Base-by-base conservation (phyloP, 257 asterid genomes). In the Thymus quinquecostatus region DNA sequence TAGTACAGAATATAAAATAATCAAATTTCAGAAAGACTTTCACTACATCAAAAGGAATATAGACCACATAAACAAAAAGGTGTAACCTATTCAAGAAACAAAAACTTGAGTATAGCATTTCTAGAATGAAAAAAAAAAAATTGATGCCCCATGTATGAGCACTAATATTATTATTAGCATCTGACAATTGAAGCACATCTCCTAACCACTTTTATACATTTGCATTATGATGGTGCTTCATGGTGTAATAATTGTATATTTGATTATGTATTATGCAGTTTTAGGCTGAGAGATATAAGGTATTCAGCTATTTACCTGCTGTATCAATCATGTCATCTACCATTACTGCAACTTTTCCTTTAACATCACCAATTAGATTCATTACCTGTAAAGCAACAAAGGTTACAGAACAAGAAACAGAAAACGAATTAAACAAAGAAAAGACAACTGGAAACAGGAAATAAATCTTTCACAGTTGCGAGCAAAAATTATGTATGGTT, bases 271-370 rank as follows among this genome's bases (percentile, higher is more conserved):
- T 68, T 10, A 28, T 38, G 33, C 65, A 41, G 33, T 50, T 51
- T 49, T n/a, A 61, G 41, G 56, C 51, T 56, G 57, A 38, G 44
- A 33, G 56, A 14, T 43, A 30, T 10, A 41, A 8, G 29, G 13
- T 29, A 69, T 50, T 64, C 61, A 53, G 13, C 6, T 41, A 78
- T 80, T 57, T 75, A 92, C 98, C 98, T 51, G 98, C 98, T 4
- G 98, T 92, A 81, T 92, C 98, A 73, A 92, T 92, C 98, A 92
- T 92, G 86, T 92, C 98, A 84, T 92, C 98, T 70, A 92, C 86
- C 98, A 92, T 89, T 43, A 92, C 98, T 3, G 98, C 98, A 80
- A 92, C 94, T 83, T 92, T 92, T 63, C 98, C 98, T 80, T 84
- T 82, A 64, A 92, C 98, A 76, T 92, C 98, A 76, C 98, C 98